Evolutionary conservation across 768 basidiomycete genomes (phyloP).

Genomic region (Mrakia blollopis): DNA sequence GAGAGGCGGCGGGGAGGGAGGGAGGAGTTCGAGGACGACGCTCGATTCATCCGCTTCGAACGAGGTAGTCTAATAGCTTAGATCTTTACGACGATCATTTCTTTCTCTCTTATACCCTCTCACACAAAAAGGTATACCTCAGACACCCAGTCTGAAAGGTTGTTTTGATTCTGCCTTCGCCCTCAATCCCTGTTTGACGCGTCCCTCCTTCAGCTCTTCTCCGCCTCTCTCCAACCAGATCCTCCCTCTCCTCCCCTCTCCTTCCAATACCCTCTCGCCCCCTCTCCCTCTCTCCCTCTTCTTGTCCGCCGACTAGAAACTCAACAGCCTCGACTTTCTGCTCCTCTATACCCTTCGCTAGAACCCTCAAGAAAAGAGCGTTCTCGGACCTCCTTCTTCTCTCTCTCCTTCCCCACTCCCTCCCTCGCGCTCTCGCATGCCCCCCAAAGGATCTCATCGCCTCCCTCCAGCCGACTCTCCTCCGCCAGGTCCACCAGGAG

Average conservation of each 20-base stretch:
- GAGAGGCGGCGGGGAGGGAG: not conserved
- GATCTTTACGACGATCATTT: too few species aligned
- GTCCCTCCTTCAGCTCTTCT: not conserved
- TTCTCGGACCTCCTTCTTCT: not conserved
- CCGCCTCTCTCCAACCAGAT: not conserved
- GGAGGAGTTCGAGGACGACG: not conserved
- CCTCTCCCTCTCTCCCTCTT: not conserved
- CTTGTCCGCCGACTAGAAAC: too few species aligned
- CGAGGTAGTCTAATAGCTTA: not conserved
- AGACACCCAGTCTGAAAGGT: too few species aligned
- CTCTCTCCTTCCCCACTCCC: not conserved
- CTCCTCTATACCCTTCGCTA: too few species aligned
- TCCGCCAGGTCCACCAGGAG: not conserved
- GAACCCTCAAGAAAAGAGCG: too few species aligned
- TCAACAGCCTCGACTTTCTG: too few species aligned
- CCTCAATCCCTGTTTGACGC: too few species aligned
- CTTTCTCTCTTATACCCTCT: not conserved
- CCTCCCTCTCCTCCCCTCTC: not conserved
- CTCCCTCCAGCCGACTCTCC: not conserved
- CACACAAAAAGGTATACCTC: too few species aligned
- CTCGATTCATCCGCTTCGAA: not conserved
- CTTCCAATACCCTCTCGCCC: not conserved
- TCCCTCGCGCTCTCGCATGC: not conserved
- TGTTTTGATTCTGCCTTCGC: too few species aligned
- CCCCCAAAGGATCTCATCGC: constrained; percentile 15